Evolutionary conservation across 768 basidiomycete species (phyloP).

Genomic region (Lepiota venenata): DNA sequence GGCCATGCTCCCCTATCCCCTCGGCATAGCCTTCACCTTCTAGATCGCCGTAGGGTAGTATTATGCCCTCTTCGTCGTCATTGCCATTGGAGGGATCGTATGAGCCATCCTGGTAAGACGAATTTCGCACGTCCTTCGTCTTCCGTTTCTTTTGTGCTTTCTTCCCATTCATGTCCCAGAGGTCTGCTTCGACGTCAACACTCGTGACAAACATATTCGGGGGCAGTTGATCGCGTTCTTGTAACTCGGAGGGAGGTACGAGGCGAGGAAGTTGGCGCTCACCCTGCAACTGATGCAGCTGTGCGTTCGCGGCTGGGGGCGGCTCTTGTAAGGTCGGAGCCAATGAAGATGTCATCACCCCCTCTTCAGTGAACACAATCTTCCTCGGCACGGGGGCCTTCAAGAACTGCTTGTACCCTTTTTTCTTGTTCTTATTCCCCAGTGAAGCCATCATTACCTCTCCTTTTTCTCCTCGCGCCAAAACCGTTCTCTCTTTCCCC

Average conservation of each 20-base stretch:
- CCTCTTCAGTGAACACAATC: constrained; percentile 45
- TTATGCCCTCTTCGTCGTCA: constrained; percentile 15
- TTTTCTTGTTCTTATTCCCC: constrained; percentile 74
- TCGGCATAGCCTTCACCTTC: constrained; percentile 15
- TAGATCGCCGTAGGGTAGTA: constrained; percentile 17
- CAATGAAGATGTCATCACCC: background rate
- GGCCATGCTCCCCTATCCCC: background rate
- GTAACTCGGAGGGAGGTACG: constrained; percentile 63
- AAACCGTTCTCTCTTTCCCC: constrained; percentile 4
- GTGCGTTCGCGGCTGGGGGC: background rate
- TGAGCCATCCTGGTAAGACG: background rate
- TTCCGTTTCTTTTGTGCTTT: constrained; percentile 33
- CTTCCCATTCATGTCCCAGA: constrained; percentile 22
- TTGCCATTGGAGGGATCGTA: constrained; percentile 10
- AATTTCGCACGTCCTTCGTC: constrained; percentile 15
- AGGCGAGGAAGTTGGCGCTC: constrained; percentile 30
- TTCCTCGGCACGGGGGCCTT: constrained; percentile 37
- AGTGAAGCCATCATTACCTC: constrained; percentile 48
- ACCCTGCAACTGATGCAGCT: background rate
- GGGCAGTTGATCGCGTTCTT: constrained; percentile 47
- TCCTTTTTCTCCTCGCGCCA: constrained; percentile 5
- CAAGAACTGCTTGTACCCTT: constrained; percentile 58
- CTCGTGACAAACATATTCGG: constrained; percentile 67
- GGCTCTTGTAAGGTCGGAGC: background rate
- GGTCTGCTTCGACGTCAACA: constrained; percentile 60